Evolutionary conservation across 2,329 filamentous ascomycete species (phyloP), one percentile per base, ranked within the genome.

Genomic region (Dothideomycetes sp.): DNA sequence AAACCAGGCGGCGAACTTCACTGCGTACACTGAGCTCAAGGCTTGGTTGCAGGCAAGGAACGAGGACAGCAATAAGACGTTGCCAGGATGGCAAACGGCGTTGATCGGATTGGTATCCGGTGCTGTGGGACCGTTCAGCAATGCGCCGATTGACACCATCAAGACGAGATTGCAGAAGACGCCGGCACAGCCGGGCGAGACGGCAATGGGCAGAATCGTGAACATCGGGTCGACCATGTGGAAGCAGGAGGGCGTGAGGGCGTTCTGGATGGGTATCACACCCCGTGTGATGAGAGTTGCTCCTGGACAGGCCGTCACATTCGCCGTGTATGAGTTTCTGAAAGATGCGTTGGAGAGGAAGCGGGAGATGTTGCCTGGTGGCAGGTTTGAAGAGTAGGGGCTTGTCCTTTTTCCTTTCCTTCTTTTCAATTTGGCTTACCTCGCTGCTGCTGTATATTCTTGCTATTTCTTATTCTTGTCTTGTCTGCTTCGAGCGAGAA

Each of bases 221-320:
- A 60, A 65, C 31, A 98, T 98, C 52, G 79, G 84, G 37, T 63
- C 58, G 36, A 60, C 66, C 31, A 70, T 71, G 66, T 69, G 66
- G 62, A 85, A 82, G 55, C 84, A 94, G 67, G 91, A 98, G 66
- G 91, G 91, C 27, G 71, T 89, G 51, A 80, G 86, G 53, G 91
- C 91, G 35, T 98, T 98, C 66, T 98, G 94, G 72, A 96, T 96
- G 74, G 91, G 91, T 54, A 98, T 98, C 64, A 98, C 91, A 34
- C 91, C 91, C 5, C 77, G 91, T 53, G 84, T 98, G 51, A 96
- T 96, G 87, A 79, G 91, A 56, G 91, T 98, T 39, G 91, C 91
- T 18, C 91, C 91, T 5, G 91, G 91, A 34, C 91, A 98, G 69
- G 91, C 79, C 14, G 78, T 82, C 33, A 82, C 78, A 3, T 82